Conservation (phyloP, 2,329 filamentous ascomycete species). For the Ambrosiella xylebori region DNA sequence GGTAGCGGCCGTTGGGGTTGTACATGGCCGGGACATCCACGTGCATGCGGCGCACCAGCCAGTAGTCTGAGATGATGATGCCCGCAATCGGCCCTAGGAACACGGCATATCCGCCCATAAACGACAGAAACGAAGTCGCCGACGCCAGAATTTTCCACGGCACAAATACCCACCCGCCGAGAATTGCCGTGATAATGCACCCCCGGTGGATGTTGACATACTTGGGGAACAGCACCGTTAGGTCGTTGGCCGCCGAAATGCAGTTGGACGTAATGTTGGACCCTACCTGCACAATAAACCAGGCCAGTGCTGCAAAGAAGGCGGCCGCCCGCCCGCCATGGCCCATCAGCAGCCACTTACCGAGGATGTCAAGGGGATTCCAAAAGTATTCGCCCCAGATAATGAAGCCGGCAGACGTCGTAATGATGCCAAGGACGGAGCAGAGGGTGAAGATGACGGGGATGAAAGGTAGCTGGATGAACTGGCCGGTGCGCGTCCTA, state of each 20-base stretch:
- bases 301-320: slow-evolving; percentile 18
- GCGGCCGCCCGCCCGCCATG: slow-evolving; percentile 18
- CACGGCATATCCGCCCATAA: slow-evolving; percentile 20
- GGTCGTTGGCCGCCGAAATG: slow-evolving; percentile 19
- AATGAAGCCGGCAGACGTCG: slow-evolving; percentile 27
- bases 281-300: slow-evolving; percentile 18
- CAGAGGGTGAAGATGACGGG: slow-evolving; percentile 30
- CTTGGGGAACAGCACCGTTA: slow-evolving; percentile 18
- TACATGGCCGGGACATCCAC: slow-evolving; percentile 27
- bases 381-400: slow-evolving; percentile 30
- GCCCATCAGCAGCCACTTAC: slow-evolving; percentile 21
- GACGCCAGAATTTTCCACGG: slow-evolving; percentile 22
- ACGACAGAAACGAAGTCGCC: slow-evolving; percentile 18
- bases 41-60: slow-evolving; percentile 21
- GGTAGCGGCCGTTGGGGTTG: slow-evolving; percentile 25
- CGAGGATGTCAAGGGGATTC: slow-evolving; percentile 31
- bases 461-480: slow-evolving; percentile 30
- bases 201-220: slow-evolving; percentile 21
- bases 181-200: slow-evolving; percentile 18
- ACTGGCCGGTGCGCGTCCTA: slow-evolving; percentile 27
- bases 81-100: slow-evolving; percentile 26
- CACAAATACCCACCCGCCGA: slow-evolving; percentile 21
- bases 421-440: slow-evolving; percentile 29
- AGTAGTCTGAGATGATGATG: slow-evolving; percentile 25
- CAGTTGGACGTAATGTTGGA: slow-evolving; percentile 19